Evolutionary conservation across 2,329 filamentous ascomycete species (phyloP).

Genomic region (Colletotrichum sp.): DNA sequence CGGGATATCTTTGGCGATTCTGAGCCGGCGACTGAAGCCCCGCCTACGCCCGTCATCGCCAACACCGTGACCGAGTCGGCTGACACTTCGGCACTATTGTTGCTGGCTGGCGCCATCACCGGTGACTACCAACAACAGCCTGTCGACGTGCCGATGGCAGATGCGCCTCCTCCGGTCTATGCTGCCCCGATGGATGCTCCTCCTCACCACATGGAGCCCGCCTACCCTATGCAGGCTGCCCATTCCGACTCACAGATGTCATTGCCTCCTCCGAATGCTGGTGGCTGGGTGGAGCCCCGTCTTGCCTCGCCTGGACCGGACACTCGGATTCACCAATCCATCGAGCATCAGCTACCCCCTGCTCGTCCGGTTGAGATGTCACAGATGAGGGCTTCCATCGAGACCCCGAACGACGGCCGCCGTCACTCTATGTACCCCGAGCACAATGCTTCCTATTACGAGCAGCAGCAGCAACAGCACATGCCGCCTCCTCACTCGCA

Average conservation of each 20-base stretch:
- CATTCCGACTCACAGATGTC: background rate
- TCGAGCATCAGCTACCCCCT: slow-evolving; percentile 15
- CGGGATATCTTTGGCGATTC: slow-evolving; percentile 41
- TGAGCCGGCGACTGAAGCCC: slow-evolving; percentile 25
- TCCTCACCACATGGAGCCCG: slow-evolving; percentile 7
- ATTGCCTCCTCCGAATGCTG: background rate
- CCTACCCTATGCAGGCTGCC: slow-evolving; percentile 1
- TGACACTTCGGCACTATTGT: background rate
- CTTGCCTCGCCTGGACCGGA: slow-evolving; percentile 6
- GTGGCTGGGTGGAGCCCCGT: slow-evolving; percentile 9
- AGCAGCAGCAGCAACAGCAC: slow-evolving; percentile 4
- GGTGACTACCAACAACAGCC: background rate
- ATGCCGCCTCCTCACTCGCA: slow-evolving; percentile 7
- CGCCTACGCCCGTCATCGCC: background rate
- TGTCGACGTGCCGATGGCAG: slow-evolving; percentile 1
- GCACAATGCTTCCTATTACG: slow-evolving; percentile 11
- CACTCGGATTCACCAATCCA: background rate
- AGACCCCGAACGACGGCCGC: slow-evolving; percentile 7
- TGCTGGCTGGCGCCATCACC: background rate
- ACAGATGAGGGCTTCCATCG: slow-evolving; percentile 15
- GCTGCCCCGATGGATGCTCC: background rate
- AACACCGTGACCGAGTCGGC: slow-evolving; percentile 10
- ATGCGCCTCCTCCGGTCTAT: background rate
- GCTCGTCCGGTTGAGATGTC: slow-evolving; percentile 20
- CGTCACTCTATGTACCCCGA: slow-evolving; percentile 17